Conservation (phyloP, 1,284 basidiomycete species). For the Xerocomus minutiporus region DNA sequence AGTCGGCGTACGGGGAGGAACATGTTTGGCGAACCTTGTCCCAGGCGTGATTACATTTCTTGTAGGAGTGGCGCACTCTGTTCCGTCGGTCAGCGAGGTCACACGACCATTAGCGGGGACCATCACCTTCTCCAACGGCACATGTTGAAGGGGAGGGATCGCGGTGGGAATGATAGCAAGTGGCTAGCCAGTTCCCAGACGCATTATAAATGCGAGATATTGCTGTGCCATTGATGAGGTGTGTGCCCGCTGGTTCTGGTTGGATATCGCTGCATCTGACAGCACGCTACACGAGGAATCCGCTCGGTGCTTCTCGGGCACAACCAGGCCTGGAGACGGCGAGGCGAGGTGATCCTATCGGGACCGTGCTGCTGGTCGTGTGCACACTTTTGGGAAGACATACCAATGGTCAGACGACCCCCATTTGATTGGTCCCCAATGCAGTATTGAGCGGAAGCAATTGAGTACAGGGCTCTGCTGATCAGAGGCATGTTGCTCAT, state of each 20-base stretch:
- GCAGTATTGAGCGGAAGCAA: constrained; percentile 13
- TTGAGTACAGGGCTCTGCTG: not conserved
- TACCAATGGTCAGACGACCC: constrained; percentile 11
- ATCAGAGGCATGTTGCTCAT: not conserved
- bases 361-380: constrained; percentile 5
- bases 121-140: constrained; percentile 33
- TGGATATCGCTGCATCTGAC: constrained; percentile 24
- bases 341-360: constrained; percentile 18
- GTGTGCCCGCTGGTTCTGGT: constrained; percentile 21
- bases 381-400: constrained; percentile 19
- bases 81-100: constrained; percentile 8
- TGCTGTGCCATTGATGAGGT: constrained; percentile 21
- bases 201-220: constrained; percentile 29
- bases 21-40: constrained; percentile 44
- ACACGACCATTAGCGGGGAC: not conserved
- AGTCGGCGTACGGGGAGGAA: constrained; percentile 8
- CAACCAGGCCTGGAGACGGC: constrained; percentile 17
- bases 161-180: constrained; percentile 9
- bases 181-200: not conserved
- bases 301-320: constrained; percentile 31
- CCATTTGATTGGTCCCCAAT: constrained; percentile 4
- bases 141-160: constrained; percentile 17
- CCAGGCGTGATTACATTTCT: constrained; percentile 51
- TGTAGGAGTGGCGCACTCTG: constrained; percentile 35
- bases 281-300: constrained; percentile 25